Base-by-base conservation (phyloP, 805 yeast species). In the Metschnikowia vanudenii region DNA sequence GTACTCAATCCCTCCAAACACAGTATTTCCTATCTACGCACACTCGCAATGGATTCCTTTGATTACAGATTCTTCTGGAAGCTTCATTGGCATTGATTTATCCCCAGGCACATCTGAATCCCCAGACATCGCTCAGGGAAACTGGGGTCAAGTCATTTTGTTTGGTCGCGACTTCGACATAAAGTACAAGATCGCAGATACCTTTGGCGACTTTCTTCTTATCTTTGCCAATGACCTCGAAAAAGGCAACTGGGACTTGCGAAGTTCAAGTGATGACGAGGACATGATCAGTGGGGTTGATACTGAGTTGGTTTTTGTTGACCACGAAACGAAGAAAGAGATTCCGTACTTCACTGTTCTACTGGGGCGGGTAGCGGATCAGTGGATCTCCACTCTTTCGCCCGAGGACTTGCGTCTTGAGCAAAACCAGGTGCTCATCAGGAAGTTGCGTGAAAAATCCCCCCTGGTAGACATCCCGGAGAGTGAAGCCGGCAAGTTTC, bases 81-180 rank as follows among this genome's bases (percentile, higher is more conserved):
- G 92, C 69, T 91, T 90, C 64, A 83, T 92, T 53, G 99, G 90
- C 43, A 73, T 94, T 13, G 99, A 92, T 68, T 75, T 92, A 49
- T 63, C 73, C 9, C 47, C 49, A 1, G 53, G 47, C 3, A 34
- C 50, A 3, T 14, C 44, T 9, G 50, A 46, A 12, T 48, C 46
- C 2, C 7, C 37, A 3, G 33, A 37, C 37, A 35, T 48, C 9
- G 39, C 49, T 14, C 30, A 41, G 1, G 73, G 71, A 1, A 75
- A 73, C 47, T 82, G 86, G 79, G 99, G 98, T 32, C 99, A 92
- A 69, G 85, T 94, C 16, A 92, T 92, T 52, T 61, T 91, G 45
- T 92, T 88, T 65, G 99, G 99, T 33, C 82, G 97, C 61, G 98
- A 92, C 54, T 92, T 83, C 61, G 98, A 92, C 69, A 81, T 86